Percentiles rank a stretch among this genome's conserved stretches.
phyloP scores from a whole-genome alignment of 768 basidiomycete genomes.

The Mycena maculata region DNA sequence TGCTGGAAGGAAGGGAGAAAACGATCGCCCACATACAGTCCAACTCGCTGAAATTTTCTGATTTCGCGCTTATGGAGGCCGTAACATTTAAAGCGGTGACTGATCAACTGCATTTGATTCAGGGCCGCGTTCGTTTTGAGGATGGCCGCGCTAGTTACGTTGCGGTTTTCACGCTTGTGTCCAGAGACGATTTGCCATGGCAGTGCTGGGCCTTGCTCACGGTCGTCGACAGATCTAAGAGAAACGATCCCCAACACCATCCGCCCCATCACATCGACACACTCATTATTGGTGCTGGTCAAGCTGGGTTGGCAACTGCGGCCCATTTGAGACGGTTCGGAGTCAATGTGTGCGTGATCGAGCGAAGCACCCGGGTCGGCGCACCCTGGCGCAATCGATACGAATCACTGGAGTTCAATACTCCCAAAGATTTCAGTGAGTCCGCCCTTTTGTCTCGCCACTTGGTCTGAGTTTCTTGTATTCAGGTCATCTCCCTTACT shows the following conservation, averaged over 20 bases:
- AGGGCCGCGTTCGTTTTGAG: constrained; percentile 8
- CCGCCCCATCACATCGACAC: neutral
- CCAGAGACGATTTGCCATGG: neutral
- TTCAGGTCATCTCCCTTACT: constrained; percentile 16
- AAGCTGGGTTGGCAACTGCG: constrained; percentile 13
- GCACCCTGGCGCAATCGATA: constrained; percentile 2
- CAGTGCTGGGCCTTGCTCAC: constrained; percentile 7
- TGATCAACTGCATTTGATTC: neutral
- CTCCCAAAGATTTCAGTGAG: constrained; percentile 17
- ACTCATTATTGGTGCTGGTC: neutral
- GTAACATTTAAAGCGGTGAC: neutral
- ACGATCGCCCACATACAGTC: neutral
- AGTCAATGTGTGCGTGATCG: neutral
- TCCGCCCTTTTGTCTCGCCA: neutral
- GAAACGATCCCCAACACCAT: too few species aligned
- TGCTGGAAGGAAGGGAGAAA: neutral
- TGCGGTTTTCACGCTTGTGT: constrained; percentile 1
- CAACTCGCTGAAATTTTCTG: neutral
- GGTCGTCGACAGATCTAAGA: neutral
- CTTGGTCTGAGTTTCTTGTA: neutral
- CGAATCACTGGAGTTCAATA: constrained; percentile 6
- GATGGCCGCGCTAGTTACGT: neutral
- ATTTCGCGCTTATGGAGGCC: neutral
- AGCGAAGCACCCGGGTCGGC: constrained; percentile 9
- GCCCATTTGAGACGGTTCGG: neutral